These are phyloP conservation scores for Alternaria brassicae DNA, from an alignment of 2,329 filamentous ascomycete genomes.

Conservation along the genomic window DNA sequence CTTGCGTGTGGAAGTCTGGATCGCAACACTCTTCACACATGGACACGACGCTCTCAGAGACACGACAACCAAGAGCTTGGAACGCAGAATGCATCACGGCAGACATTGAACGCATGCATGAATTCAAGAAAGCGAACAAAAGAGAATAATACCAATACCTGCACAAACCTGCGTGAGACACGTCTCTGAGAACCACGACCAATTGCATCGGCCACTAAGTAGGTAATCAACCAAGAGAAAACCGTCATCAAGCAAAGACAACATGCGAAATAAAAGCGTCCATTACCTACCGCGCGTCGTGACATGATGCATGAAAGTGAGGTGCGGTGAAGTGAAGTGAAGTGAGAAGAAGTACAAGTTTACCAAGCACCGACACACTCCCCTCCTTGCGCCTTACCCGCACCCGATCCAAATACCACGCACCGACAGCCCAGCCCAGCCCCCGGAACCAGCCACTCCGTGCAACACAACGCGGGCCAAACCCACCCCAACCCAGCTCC, in stretches of 20 bases:
- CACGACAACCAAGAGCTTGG: too few species aligned
- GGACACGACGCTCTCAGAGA: neutral
- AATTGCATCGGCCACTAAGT: neutral
- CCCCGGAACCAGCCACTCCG: slow-evolving; percentile 14
- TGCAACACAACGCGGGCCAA: neutral
- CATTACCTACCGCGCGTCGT: neutral
- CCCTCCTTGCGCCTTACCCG: too few species aligned
- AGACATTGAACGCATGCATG: neutral
- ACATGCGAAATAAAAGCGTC: neutral
- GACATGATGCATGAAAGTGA: slow-evolving; percentile 3
- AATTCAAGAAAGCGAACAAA: neutral
- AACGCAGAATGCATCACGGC: too few species aligned
- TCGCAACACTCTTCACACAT: neutral
- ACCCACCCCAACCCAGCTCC: too few species aligned
- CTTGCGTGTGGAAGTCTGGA: neutral
- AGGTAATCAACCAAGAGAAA: neutral
- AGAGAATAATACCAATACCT: neutral
- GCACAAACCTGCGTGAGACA: neutral
- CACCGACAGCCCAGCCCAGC: too few species aligned
- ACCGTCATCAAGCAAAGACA: too few species aligned
- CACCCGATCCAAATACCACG: too few species aligned
- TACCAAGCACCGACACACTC: too few species aligned
- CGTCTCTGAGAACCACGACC: neutral
- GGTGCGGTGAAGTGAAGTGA: slow-evolving; percentile 5
- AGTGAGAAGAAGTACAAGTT: too few species aligned